Conservation (phyloP, 768 basidiomycete species). For the Naganishia randhawae region DNA sequence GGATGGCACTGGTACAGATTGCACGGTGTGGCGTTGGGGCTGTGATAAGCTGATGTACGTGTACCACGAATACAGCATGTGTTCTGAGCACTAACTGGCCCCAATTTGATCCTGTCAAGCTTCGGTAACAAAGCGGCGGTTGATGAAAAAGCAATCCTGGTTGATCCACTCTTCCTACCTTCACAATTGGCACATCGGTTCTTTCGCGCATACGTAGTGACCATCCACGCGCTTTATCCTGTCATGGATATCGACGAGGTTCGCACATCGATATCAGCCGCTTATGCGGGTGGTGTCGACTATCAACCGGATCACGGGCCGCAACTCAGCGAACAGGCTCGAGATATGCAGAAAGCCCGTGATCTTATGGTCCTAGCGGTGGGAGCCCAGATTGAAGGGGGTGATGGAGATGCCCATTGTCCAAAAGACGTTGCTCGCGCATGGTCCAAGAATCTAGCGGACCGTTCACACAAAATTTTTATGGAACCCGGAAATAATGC, state of each 20-base stretch:
- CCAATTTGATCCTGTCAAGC: background rate
- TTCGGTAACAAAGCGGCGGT: background rate
- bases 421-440: constrained; percentile 24
- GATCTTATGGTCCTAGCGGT: constrained; percentile 25
- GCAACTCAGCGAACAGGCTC: background rate
- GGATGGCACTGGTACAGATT: background rate
- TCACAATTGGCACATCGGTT: constrained; percentile 26
- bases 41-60: constrained; percentile 21
- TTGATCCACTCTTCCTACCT: constrained; percentile 27
- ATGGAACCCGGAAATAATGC: constrained; percentile 1
- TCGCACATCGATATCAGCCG: constrained; percentile 18
- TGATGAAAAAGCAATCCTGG: constrained; percentile 2
- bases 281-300: constrained; percentile 13
- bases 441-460: constrained; percentile 17
- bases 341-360: constrained; percentile 13
- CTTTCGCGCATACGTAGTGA: constrained; percentile 17
- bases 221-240: constrained; percentile 20
- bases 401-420: constrained; percentile 28
- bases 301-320: background rate
- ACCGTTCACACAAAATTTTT: constrained; percentile 12
- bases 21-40: constrained; percentile 20
- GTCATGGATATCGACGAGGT: constrained; percentile 20
- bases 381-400: constrained; percentile 29
- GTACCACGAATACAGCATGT: background rate
- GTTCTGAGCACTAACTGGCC: too few species aligned